These are phyloP conservation scores for Plasmodium vivax DNA, from an alignment of 169 alveolate genomes.

Conservation along the genomic window DNA sequence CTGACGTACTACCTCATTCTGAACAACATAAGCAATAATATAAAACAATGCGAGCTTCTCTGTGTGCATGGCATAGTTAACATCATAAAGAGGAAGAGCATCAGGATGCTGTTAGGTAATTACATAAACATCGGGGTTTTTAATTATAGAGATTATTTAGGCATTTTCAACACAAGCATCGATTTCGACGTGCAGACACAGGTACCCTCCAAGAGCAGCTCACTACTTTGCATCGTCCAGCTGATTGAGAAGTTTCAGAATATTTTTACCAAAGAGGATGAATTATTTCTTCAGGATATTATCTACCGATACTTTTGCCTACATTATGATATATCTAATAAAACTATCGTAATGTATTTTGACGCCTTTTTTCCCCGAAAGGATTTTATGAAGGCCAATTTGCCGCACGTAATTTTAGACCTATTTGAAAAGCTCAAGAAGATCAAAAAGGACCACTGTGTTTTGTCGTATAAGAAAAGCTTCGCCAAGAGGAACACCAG, in stretches of 20 bases:
- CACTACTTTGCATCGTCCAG: slow-evolving; percentile 62
- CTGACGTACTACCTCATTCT: slow-evolving; percentile 83
- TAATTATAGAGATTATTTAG: slow-evolving; percentile 69
- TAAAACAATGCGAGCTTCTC: slow-evolving; percentile 82
- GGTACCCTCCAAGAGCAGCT: slow-evolving; percentile 71
- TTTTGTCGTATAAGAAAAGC: slow-evolving; percentile 9
- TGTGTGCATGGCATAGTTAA: slow-evolving; percentile 86
- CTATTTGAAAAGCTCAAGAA: slow-evolving; percentile 64
- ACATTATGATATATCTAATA: slow-evolving; percentile 71
- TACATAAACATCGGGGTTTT: slow-evolving; percentile 81
- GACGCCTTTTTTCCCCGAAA: slow-evolving; percentile 73
- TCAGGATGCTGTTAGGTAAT: slow-evolving; percentile 81
- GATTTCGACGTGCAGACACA: slow-evolving; percentile 73
- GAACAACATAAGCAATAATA: slow-evolving; percentile 83
- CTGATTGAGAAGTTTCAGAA: slow-evolving; percentile 62
- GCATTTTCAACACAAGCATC: slow-evolving; percentile 69
- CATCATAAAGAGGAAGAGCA: slow-evolving; percentile 84
- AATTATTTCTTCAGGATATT: slow-evolving; percentile 42
- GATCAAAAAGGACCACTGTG: slow-evolving; percentile 52
- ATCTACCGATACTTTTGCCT: slow-evolving; percentile 55
- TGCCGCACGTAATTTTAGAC: slow-evolving; percentile 49
- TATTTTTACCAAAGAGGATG: slow-evolving; percentile 54
- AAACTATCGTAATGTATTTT: slow-evolving; percentile 72
- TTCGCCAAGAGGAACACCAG: slow-evolving; percentile 3
- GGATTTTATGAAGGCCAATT: slow-evolving; percentile 28